Evolutionary conservation across 441 rosid genomes (phyloP).

Genomic region (Adansonia grandidieri): DNA sequence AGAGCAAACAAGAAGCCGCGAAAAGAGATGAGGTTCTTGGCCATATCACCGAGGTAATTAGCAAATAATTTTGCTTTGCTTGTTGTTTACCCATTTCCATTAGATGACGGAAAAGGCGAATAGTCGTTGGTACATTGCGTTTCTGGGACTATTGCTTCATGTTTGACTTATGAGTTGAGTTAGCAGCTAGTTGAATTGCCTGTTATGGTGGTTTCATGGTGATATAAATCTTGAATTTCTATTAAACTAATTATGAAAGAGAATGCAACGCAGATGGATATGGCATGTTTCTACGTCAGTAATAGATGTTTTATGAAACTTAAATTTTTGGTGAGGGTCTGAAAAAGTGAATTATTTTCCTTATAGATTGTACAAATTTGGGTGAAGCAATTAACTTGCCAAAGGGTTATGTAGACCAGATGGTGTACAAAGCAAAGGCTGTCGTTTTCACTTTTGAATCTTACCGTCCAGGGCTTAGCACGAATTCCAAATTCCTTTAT

Average conservation of each 20-base stretch:
- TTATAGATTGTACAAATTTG: slow-evolving; percentile 62
- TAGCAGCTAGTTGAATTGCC: background rate
- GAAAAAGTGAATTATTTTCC: slow-evolving; percentile 14
- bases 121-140: background rate
- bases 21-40: slow-evolving; percentile 63
- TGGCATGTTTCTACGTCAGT: background rate
- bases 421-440: slow-evolving; percentile 74
- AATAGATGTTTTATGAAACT: background rate
- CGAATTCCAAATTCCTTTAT: background rate
- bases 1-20: slow-evolving; percentile 59
- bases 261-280: background rate
- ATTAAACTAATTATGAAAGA: background rate
- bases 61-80: background rate
- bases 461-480: slow-evolving; percentile 68
- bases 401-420: slow-evolving; percentile 64
- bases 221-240: background rate
- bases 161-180: slow-evolving; percentile 1
- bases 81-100: background rate
- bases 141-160: background rate
- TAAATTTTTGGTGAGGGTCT: background rate
- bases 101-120: background rate
- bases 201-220: background rate
- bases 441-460: slow-evolving; percentile 74
- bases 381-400: slow-evolving; percentile 60
- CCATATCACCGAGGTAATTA: slow-evolving; percentile 53